Evolutionary conservation across 2,329 filamentous ascomycete species (phyloP).

Genomic region (Lizonia empirigonia): DNA sequence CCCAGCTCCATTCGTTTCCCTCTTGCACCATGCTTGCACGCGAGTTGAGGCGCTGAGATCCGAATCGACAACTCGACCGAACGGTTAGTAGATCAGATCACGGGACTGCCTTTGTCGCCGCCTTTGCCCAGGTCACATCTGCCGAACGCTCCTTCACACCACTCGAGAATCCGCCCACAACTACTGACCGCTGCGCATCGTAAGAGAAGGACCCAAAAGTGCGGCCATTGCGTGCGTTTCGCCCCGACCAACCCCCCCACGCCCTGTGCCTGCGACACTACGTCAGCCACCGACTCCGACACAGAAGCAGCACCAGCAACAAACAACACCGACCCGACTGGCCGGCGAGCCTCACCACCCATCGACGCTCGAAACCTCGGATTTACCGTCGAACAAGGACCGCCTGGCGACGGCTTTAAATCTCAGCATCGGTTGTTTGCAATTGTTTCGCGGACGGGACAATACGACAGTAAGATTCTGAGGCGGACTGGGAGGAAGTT

Average conservation of each 20-base stretch:
- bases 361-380: neutral
- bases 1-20: conserved; percentile 24
- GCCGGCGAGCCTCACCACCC: conserved; percentile 7
- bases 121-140: conserved; percentile 34
- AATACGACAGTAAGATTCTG: neutral
- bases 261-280: conserved; percentile 29
- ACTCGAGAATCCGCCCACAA: conserved; percentile 17
- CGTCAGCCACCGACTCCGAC: conserved; percentile 32
- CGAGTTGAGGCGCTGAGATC: conserved; percentile 28
- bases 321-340: conserved; percentile 9
- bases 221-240: conserved; percentile 17
- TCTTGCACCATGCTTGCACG: conserved; percentile 35
- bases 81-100: conserved; percentile 33
- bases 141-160: conserved; percentile 25
- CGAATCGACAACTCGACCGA: conserved; percentile 20
- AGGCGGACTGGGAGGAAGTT: conserved; percentile 10
- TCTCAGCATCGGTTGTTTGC: neutral
- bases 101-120: conserved; percentile 30
- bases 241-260: conserved; percentile 20
- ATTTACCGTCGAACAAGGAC: conserved; percentile 1
- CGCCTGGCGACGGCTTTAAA: neutral
- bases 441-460: neutral
- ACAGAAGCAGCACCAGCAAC: conserved; percentile 16
- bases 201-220: conserved; percentile 24
- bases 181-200: conserved; percentile 13